These are phyloP conservation scores for Stephania yunnanensis DNA, from an alignment of 164 flowering plant species.

Conservation along the genomic window DNA sequence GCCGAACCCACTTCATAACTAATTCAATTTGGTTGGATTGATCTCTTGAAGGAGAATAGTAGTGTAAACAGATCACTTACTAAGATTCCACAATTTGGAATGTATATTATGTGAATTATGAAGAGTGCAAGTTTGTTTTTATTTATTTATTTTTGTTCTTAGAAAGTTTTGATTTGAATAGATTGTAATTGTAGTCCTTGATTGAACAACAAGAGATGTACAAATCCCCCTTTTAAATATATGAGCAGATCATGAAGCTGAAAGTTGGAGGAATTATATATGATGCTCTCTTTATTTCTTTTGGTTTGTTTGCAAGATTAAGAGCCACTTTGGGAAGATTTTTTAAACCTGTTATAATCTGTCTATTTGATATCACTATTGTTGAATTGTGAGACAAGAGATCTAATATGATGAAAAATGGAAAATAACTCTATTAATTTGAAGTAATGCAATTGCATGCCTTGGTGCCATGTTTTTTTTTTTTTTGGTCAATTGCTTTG, in stretches of 20 bases:
- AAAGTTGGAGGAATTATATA: neutral
- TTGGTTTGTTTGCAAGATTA: neutral
- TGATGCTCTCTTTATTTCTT: neutral
- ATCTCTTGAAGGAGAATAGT: neutral
- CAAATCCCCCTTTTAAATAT: neutral
- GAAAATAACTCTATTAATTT: no score
- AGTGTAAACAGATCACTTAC: neutral
- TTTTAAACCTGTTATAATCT: neutral
- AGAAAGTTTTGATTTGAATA: no score
- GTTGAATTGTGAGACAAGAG: no score
- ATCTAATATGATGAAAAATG: no score
- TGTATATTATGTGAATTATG: conserved; percentile 3
- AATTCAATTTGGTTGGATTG: conserved; percentile 12
- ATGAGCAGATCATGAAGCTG: neutral
- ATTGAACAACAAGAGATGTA: neutral
- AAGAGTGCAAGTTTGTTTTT: neutral
- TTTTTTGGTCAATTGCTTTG: no score
- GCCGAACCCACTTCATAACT: conserved; percentile 44
- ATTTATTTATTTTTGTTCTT: neutral
- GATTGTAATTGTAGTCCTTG: neutral
- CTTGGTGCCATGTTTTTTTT: no score
- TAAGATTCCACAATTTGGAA: neutral
- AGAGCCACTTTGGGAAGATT: neutral
- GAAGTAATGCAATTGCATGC: no score
- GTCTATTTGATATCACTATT: no score